Conservation (phyloP, 306 rosid genomes). For the Quercus engelmannii region DNA sequence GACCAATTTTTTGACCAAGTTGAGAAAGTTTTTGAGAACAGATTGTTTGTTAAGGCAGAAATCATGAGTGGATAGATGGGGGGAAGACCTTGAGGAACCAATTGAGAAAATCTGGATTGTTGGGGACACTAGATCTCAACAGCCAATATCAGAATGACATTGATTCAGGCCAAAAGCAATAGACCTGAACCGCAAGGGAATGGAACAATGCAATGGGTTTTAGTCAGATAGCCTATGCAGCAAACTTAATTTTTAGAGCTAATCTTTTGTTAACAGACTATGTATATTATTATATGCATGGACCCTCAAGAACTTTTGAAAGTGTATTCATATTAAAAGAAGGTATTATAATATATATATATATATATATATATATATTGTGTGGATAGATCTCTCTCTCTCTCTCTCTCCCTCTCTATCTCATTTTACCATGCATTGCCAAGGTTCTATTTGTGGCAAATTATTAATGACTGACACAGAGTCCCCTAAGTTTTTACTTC, state of each 20-base stretch:
- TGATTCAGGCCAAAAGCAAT: slow-evolving; percentile 46
- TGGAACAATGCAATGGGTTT: slow-evolving; percentile 17
- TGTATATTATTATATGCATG: slow-evolving; percentile 42
- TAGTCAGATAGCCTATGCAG: slow-evolving; percentile 18
- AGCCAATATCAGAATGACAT: slow-evolving; percentile 51
- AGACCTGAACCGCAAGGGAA: slow-evolving; percentile 55
- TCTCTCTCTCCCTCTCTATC: slow-evolving; percentile 7
- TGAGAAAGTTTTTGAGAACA: background rate
- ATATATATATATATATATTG: slow-evolving; percentile 19
- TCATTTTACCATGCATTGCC: background rate
- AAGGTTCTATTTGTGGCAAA: background rate
- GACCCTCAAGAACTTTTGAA: slow-evolving; percentile 29
- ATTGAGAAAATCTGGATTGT: slow-evolving; percentile 31
- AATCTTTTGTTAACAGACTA: slow-evolving; percentile 33
- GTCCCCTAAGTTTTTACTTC: background rate
- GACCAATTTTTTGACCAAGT: background rate
- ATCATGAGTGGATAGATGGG: slow-evolving; percentile 60
- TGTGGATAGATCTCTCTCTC: slow-evolving; percentile 19
- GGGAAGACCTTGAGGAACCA: slow-evolving; percentile 39
- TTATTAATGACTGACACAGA: background rate
- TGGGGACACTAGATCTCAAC: slow-evolving; percentile 61
- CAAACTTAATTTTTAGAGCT: slow-evolving; percentile 24
- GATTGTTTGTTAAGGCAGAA: slow-evolving; percentile 40
- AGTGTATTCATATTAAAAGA: slow-evolving; percentile 42
- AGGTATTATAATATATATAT: slow-evolving; percentile 22